Evolutionary conservation across 208 protist species (phyloP), one percentile per base, ranked within the genome.

Genomic region (Histomonas meleagridis): DNA sequence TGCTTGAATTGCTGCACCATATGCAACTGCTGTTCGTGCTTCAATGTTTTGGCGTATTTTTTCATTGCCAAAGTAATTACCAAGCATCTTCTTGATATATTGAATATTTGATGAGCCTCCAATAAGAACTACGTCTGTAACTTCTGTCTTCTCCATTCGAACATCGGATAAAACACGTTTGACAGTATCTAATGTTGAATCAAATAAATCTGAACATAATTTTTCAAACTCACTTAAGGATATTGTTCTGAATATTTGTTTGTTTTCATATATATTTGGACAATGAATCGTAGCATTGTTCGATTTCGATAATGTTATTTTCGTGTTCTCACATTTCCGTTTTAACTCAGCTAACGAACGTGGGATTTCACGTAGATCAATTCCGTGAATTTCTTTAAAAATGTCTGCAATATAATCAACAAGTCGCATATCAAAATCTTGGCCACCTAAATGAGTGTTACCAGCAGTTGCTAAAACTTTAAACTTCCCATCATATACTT

Each of bases 401-500:
- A 99, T 97, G 65, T 96, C 95, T 28, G 96, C 94, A 91, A 98
- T 98, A 96, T 98, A 97, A 93, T 98, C 94, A 48, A 99, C 97
- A 38, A 99, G 92, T 93, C 97, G 95, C 94, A 97, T 98, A 94
- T 94, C 93, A 92, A 95, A 95, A 81, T 95, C 98, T 95, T 99
- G 98, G 92, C 98, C 98, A 92, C 98, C 98, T 48, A 99, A 95
- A 93, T 99, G 98, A 51, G 98, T 99, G 95, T 99, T 97, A 92
- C 98, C 98, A 90, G 95, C 96, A 62, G 98, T 99, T 40, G 98
- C 97, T 94, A 98, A 97, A 65, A 99, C 98, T 95, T 94, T 86
- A 53, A 93, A 93, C 60, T 92, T 92, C 16, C 62, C 55, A 62
- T 97, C 95, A 43, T 99, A 98, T 93, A 99, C 99, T 53, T 96